Percentiles rank a stretch among this genome's conserved stretches.
These are phyloP conservation scores for Mrakia frigida DNA, from an alignment of 768 basidiomycete genomes.

Conservation along the genomic window DNA sequence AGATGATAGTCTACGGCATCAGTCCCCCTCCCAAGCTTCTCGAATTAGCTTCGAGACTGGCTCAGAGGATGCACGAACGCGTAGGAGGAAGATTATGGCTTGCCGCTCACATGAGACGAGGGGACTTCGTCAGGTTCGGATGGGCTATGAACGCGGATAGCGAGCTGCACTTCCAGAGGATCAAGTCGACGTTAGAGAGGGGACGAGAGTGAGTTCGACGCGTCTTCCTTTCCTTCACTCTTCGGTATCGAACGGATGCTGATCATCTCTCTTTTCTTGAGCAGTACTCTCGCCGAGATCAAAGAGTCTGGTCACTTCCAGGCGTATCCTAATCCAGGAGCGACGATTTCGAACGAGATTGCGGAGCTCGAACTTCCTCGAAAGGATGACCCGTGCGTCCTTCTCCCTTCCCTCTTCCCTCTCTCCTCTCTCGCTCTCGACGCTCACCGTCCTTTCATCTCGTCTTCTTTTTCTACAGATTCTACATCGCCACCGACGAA, in stretches of 20 bases:
- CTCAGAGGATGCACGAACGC: constrained; percentile 20
- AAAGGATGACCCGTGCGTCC: constrained; percentile 23
- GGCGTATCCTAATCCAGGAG: constrained; percentile 24
- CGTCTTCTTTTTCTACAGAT: constrained; percentile 3
- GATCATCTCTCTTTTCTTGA: neutral
- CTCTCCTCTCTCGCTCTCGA: neutral
- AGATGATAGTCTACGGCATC: constrained; percentile 27
- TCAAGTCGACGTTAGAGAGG: constrained; percentile 22
- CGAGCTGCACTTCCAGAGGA: constrained; percentile 29
- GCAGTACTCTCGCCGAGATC: constrained; percentile 22
- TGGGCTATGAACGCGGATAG: constrained; percentile 32
- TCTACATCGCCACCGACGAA: constrained; percentile 47
- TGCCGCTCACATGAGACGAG: constrained; percentile 31
- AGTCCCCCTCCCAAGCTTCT: constrained; percentile 16
- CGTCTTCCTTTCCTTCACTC: neutral
- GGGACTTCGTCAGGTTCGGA: constrained; percentile 31
- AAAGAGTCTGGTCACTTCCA: constrained; percentile 9
- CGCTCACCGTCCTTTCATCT: neutral
- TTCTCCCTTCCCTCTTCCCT: neutral
- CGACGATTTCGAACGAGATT: constrained; percentile 21
- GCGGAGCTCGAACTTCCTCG: neutral
- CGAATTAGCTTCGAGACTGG: constrained; percentile 10
- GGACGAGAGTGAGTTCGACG: constrained; percentile 16
- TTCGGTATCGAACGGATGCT: neutral
- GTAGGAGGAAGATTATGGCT: constrained; percentile 27